phyloP scores from a whole-genome alignment of 495 filamentous ascomycete species.

The Aspergillus biplanus region DNA sequence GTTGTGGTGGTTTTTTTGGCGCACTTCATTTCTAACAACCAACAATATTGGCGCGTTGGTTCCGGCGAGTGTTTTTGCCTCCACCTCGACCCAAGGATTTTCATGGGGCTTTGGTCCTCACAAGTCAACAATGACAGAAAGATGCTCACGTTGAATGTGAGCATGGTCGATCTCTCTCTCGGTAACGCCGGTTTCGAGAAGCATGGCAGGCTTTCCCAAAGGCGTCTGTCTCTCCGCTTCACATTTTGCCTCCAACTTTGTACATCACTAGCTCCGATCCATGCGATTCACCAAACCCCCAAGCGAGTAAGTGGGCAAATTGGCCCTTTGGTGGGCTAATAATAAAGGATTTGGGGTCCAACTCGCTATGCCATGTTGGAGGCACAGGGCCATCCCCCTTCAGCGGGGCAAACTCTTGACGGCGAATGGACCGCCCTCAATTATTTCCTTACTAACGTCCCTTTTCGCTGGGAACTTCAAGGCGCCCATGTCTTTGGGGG shows the following conservation, averaged over 20 bases:
- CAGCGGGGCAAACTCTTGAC: conserved; percentile 14
- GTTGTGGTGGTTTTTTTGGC: background rate
- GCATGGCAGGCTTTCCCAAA: background rate
- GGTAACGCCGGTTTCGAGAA: background rate
- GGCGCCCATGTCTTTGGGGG: background rate
- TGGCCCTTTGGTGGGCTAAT: background rate
- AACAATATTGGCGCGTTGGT: background rate
- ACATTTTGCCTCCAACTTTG: background rate
- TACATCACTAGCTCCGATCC: conserved; percentile 3
- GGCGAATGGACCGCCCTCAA: background rate
- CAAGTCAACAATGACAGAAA: background rate
- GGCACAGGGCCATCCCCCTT: background rate
- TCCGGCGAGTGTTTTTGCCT: background rate
- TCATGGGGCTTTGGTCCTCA: background rate
- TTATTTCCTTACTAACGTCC: background rate
- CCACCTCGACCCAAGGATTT: conserved; percentile 1
- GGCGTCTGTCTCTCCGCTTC: background rate
- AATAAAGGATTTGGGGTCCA: conserved; percentile 20
- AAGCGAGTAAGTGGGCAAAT: background rate
- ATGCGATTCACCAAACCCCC: background rate
- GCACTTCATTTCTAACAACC: background rate
- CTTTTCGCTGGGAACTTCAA: background rate
- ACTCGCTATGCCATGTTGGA: background rate
- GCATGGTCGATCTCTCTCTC: background rate
- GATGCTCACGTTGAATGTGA: background rate